These are phyloP conservation scores for Globisporangium cystogenes DNA, from an alignment of 352 stramenopile genomes.

Conservation along the genomic window DNA sequence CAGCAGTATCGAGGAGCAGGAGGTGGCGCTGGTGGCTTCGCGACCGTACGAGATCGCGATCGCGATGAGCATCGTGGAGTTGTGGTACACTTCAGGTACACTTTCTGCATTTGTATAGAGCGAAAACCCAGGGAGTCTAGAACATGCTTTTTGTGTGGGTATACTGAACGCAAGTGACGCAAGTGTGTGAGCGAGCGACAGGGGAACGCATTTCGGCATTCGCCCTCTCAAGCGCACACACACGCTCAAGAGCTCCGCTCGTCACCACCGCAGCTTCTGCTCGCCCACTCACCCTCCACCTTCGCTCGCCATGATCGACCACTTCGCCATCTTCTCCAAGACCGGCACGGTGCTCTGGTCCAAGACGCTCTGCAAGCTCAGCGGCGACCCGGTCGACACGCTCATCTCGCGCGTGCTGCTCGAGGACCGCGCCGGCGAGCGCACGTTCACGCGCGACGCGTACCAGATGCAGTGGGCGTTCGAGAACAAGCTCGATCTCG, in stretches of 20 bases:
- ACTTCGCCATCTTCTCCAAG: slow-evolving; percentile 91
- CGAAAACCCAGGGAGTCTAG: no score
- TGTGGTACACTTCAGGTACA: no score
- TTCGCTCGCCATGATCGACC: slow-evolving; percentile 78
- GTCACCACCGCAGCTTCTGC: not conserved
- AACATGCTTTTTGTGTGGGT: no score
- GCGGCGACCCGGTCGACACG: slow-evolving; percentile 79
- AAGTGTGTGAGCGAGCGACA: no score
- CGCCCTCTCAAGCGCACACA: not conserved
- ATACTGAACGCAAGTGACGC: no score
- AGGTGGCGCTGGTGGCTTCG: no score
- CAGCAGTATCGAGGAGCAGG: no score
- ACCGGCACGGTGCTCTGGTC: slow-evolving; percentile 89
- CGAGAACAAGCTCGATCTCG: slow-evolving; percentile 89
- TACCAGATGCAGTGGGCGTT: slow-evolving; percentile 91
- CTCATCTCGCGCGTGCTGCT: slow-evolving; percentile 89
- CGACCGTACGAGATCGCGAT: no score
- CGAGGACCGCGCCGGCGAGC: slow-evolving; percentile 83
- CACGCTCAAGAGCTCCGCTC: slow-evolving; percentile 2
- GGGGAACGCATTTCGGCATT: no score
- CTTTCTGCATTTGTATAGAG: no score
- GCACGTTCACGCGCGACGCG: slow-evolving; percentile 78
- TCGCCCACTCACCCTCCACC: no score
- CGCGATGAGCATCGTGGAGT: no score
- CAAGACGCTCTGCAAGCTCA: slow-evolving; percentile 83